Base-by-base conservation (phyloP, 805 yeast genomes). In the Sporopachydermia lactativora region DNA sequence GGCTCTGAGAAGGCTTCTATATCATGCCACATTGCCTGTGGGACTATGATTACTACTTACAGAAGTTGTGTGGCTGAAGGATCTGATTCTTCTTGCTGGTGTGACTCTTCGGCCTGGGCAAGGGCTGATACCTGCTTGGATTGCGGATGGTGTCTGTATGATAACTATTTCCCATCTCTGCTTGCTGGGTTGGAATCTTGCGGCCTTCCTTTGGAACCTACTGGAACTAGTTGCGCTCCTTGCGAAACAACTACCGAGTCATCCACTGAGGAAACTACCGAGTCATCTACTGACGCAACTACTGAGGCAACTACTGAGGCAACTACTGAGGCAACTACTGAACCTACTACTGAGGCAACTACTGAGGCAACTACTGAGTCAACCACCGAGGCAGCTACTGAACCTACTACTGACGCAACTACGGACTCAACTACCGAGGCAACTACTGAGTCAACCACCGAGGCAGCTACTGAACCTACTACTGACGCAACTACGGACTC, bases 131-230 rank as follows among this genome's bases (percentile, higher is more conserved):
- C 31, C 8, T 24, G 31, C n/a, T 24, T 24, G n/a, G 31, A 24
- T n/a, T 24, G 31, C n/a, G 31, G 31, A 8, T 24, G 31, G 31
- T 24, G 31, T 24, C n/a, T 24, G n/a, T 24, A 24, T n/a, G 31
- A n/a, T n/a, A 24, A n/a, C n/a, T 24, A 24, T n/a, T 24, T 24
- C 31, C 31, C 31, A 8, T n/a, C n/a, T 24, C 31, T 24, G 13
- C 31, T 8, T 8, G n/a, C 31, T 8, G 31, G 13, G 8, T n/a
- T 24, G 13, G 31, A 8, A 8, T 8, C 31, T 8, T 24, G 31
- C n/a, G 31, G n/a, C n/a, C 31, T 24, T n/a, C 31, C 31, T 8
- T 8, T n/a, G 8, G 31, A 24, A 8, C 31, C 31, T 24, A 24
- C 31, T 24, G 31, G 31, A 24, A 24, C 31, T 8, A 24, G 8